Evolutionary conservation across 1,139 yeast genomes (phyloP).

Genomic region (Geotrichum phurueaensis): DNA sequence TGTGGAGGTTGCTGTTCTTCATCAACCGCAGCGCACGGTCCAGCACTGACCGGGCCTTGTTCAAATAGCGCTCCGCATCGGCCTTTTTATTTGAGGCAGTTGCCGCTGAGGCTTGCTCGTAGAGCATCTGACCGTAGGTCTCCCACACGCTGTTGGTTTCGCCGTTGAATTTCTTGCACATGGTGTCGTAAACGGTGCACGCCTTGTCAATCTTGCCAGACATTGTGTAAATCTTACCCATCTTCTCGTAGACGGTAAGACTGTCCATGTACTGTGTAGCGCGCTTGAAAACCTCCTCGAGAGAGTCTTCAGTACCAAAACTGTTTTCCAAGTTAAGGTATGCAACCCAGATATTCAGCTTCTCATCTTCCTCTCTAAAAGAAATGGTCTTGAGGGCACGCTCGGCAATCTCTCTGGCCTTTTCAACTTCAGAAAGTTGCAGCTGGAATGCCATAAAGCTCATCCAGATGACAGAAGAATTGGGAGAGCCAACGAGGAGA

Average conservation of each 20-base stretch:
- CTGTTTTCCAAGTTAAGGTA: conserved; percentile 87
- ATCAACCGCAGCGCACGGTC: conserved; percentile 13
- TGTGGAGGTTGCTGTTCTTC: conserved; percentile 7
- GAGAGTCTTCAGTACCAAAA: conserved; percentile 78
- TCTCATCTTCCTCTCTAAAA: conserved; percentile 89
- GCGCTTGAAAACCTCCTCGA: conserved; percentile 74
- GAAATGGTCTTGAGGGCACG: conserved; percentile 87
- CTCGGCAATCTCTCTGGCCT: conserved; percentile 88
- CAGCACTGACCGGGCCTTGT: conserved; percentile 13
- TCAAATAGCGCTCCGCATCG: conserved; percentile 2
- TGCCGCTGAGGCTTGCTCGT: conserved; percentile 41
- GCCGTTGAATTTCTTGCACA: conserved; percentile 76
- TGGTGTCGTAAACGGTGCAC: conserved; percentile 55
- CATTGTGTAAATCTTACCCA: conserved; percentile 67
- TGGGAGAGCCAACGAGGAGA: conserved; percentile 82
- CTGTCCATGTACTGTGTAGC: conserved; percentile 92
- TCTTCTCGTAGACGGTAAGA: conserved; percentile 67
- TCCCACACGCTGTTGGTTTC: conserved; percentile 65
- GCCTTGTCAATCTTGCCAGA: conserved; percentile 62
- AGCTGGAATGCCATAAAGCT: conserved; percentile 97
- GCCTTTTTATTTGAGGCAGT: conserved; percentile 1
- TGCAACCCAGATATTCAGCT: conserved; percentile 94
- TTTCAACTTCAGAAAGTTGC: conserved; percentile 87
- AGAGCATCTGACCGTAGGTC: conserved; percentile 65
- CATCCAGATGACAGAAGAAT: conserved; percentile 94